Evolutionary conservation across 192 early-diverging fungal species (phyloP).

Genomic region (Coemansia javaensis): DNA sequence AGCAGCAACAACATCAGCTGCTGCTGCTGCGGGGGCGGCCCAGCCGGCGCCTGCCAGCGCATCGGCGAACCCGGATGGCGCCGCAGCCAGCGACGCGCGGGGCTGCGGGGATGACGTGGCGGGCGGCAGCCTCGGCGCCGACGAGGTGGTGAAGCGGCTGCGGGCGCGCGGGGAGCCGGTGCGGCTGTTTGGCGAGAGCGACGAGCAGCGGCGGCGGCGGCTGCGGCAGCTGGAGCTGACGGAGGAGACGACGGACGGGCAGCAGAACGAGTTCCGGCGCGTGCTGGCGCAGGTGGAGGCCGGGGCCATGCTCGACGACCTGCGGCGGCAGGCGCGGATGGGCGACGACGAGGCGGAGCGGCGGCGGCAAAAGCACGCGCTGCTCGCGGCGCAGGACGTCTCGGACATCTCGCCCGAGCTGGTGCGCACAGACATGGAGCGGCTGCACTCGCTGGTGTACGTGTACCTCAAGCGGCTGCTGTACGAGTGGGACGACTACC

Average conservation of each 20-base stretch:
- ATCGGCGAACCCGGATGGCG: neutral
- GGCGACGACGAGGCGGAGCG: constrained; percentile 36
- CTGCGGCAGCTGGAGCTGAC: constrained; percentile 74
- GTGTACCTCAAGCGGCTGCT: constrained; percentile 82
- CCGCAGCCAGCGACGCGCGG: neutral
- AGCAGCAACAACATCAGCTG: neutral
- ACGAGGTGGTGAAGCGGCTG: constrained; percentile 77
- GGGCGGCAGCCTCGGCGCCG: constrained; percentile 56
- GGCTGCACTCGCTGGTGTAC: constrained; percentile 65
- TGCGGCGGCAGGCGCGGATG: constrained; percentile 56
- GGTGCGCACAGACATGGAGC: constrained; percentile 73
- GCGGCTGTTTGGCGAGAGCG: constrained; percentile 86
- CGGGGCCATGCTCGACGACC: constrained; percentile 68
- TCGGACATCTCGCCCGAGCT: constrained; percentile 65
- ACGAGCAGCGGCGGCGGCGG: constrained; percentile 70
- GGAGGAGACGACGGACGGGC: constrained; percentile 79
- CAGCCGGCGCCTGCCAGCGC: neutral
- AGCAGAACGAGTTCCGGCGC: constrained; percentile 88
- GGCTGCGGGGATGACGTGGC: neutral
- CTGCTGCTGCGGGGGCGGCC: neutral
- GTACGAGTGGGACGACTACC: constrained; percentile 78
- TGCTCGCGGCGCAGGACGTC: constrained; percentile 57
- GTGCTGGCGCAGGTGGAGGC: constrained; percentile 78
- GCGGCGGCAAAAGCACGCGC: constrained; percentile 41
- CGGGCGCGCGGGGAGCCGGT: constrained; percentile 86